Base-by-base conservation (phyloP, 352 stramenopile species). In the Pythium rishiriense region DNA sequence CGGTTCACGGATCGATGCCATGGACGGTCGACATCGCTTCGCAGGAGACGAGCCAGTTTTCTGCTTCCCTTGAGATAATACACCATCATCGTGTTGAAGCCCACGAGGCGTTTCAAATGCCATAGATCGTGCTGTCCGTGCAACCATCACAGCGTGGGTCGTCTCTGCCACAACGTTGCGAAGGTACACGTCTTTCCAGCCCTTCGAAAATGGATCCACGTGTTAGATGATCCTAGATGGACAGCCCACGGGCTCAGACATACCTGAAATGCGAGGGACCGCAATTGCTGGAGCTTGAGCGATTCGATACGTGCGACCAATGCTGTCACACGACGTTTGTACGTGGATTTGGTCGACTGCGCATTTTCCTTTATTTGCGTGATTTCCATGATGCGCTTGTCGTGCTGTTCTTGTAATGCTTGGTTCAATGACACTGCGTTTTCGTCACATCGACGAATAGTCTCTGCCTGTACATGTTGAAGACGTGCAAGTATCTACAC, bases 101-200 rank as follows among this genome's bases (percentile, higher is more conserved):
- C 22, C 4, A 17, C n/a, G 42, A 49, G 42, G 15, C 42, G 7
- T 15, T 8, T 19, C 19, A 14, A 25, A 49, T 9, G n/a, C 37
- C 14, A 69, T 45, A n/a, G 47, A 35, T 3, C 39, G 37, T 10
- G 64, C 64, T 14, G 57, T 31, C 29, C 74, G 55, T n/a, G 65
- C 77, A 3, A 88, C 54, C 81, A 90, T 88, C 24, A 79, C 81
- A 1, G 77, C 76, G 52, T 90, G 81, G 21, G 79, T 88, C n/a
- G 78, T 81, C 49, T 90, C 72, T 1, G 70, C 77, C 0, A 88
- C 70, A 3, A 86, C 54, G 11, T 64, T 75, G 19, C 78, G 68
- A 45, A 88, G 51, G 39, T 83, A 80, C 7, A 72, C 51, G 10
- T 87, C 76, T 43, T 87, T 90, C 78, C 79, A 90, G 3, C 64